Evolutionary conservation across 73 alveolate species (phyloP), one percentile per base, ranked within the genome.

Genomic region (Diophrys sp.): DNA sequence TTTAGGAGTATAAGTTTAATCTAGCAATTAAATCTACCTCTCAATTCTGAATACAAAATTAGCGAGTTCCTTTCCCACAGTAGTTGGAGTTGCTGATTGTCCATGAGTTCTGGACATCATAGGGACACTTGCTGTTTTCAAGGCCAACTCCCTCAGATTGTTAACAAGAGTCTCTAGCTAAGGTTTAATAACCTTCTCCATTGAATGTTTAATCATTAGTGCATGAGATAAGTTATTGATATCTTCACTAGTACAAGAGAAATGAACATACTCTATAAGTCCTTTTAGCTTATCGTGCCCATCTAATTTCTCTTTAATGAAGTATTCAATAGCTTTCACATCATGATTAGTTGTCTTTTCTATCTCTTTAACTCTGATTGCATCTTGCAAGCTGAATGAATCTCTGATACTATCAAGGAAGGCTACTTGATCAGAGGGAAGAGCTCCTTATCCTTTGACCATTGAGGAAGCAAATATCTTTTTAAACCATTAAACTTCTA

Each of bases 51-150:
- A 90, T 11, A 92, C 96, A 71, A 90, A 90, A 76, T 95, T 95
- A 1, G 98, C 97, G 34, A 95, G 27, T 79, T 95, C 99, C 72
- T 95, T 95, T 27, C 99, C 96, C 0, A 95, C 95, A 11, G 99
- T 95, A 2, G 98, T 90, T 14, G 99, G 99, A 29, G 98, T 78
- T 23, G 99, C 99, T 14, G 96, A 85, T 69, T 95, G 89, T 14
- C 99, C 99, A 75, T 95, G 99, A 27, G 99, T 95, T 76, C 98
- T 81, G 32, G 91, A 55, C 89, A 95, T 92, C 97, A 95, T 93
- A 0, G 99, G 98, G 31, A 84, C 85, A 34, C 57, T 82, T 14
- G 97, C 89, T 54, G 77, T 74, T 73, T 85, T 71, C 28, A 77
- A 85, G 25, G 96, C 89, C 54, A 87, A 32, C 30, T 70, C 54